Conservation (phyloP, 257 asterid genomes). For the Coffea canephora region DNA sequence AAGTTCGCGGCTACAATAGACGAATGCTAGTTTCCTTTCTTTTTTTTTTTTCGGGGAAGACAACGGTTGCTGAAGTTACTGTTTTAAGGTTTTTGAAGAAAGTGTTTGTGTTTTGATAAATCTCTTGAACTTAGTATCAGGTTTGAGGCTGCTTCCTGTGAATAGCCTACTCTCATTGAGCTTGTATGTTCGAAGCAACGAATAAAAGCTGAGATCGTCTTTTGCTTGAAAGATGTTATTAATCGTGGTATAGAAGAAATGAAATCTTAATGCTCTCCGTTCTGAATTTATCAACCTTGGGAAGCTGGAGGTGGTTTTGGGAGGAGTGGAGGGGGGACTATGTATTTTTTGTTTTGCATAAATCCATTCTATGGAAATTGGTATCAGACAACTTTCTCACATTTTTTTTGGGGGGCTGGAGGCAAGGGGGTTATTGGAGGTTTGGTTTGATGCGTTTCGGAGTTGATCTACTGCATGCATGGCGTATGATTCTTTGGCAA, state of each 20-base stretch:
- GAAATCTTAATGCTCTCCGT: neutral
- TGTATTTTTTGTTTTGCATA: too few species aligned
- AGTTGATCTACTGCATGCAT: too few species aligned
- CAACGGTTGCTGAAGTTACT: neutral
- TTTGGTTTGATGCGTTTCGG: too few species aligned
- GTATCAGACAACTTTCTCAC: too few species aligned
- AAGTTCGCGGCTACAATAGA: neutral
- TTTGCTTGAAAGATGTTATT: neutral
- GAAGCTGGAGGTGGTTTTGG: too few species aligned
- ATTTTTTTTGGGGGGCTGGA: neutral
- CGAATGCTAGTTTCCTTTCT: neutral
- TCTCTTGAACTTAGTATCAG: neutral
- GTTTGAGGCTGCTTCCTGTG: neutral
- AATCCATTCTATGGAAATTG: too few species aligned
- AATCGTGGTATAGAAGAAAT: neutral
- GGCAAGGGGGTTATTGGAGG: too few species aligned
- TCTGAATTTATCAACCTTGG: too few species aligned
- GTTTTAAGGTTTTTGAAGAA: neutral
- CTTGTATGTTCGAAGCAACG: neutral
- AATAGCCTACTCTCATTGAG: neutral
- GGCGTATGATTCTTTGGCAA: neutral
- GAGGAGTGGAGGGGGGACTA: too few species aligned
- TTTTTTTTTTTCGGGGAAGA: too few species aligned
- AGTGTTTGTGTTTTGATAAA: neutral
- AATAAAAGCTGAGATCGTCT: neutral